Evolutionary conservation across 148 eudicot species (phyloP).

Genomic region (Fagopyrum esculentum): DNA sequence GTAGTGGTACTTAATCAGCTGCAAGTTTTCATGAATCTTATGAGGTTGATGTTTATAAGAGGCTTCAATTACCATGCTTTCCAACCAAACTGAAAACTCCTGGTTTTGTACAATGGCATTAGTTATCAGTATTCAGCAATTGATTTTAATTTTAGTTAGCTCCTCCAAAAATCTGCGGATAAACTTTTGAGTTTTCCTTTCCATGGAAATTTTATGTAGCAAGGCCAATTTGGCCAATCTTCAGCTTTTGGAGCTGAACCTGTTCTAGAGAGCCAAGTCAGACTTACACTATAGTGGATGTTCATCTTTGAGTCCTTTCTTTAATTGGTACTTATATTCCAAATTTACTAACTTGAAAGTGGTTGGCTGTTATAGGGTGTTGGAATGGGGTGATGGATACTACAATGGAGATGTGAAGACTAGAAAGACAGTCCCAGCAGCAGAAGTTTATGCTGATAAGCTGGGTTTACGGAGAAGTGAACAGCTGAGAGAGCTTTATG

Average conservation of each 20-base stretch:
- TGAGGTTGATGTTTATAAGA: slow-evolving; percentile 3
- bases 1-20: neutral
- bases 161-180: neutral
- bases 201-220: neutral
- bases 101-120: neutral
- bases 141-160: neutral
- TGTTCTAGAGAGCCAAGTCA: neutral
- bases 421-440: slow-evolving; percentile 21
- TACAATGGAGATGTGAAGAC: slow-evolving; percentile 50
- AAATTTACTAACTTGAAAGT: neutral
- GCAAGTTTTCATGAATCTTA: neutral
- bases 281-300: neutral
- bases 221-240: neutral
- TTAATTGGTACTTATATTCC: neutral
- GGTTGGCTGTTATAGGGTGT: slow-evolving; percentile 25
- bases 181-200: neutral
- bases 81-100: neutral
- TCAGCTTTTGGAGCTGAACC: neutral
- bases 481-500: slow-evolving; percentile 47
- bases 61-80: neutral
- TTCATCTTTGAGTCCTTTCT: neutral
- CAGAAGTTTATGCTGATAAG: slow-evolving; percentile 31
- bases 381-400: slow-evolving; percentile 63
- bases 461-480: slow-evolving; percentile 42
- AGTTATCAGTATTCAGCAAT: neutral